A percentile compares a stretch with the other conserved stretches of the same genome.
phyloP scores from a whole-genome alignment of 805 yeast genomes.

The Suhomyces sp. region DNA sequence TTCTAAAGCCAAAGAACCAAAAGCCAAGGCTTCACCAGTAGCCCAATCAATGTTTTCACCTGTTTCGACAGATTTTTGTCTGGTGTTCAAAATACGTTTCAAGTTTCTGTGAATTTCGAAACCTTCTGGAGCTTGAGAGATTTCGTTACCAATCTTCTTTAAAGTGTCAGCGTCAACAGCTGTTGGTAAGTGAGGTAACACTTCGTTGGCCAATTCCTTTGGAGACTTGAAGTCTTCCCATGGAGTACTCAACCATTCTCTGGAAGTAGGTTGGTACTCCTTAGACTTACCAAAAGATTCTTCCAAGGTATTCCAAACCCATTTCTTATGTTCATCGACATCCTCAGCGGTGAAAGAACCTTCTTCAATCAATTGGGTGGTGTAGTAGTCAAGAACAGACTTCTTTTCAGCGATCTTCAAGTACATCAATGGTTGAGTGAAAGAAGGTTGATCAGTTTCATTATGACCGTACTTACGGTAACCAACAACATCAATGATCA shows the following conservation, averaged over 20 bases:
- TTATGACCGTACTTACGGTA: conserved; percentile 99
- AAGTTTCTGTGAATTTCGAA: conserved; percentile 93
- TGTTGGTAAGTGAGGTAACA: conserved; percentile 95
- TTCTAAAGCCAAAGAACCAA: conserved; percentile 86
- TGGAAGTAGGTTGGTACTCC: conserved; percentile 84
- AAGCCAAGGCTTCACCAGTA: conserved; percentile 98
- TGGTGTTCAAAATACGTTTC: conserved; percentile 86
- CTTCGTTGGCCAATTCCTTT: conserved; percentile 91
- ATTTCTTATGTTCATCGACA: conserved; percentile 91
- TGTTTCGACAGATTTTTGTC: conserved; percentile 80
- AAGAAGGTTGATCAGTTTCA: conserved; percentile 98
- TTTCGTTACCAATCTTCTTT: conserved; percentile 73
- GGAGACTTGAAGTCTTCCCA: conserved; percentile 99
- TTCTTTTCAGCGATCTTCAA: conserved; percentile 84
- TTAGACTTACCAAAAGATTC: conserved; percentile 85
- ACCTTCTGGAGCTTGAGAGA: conserved; percentile 81
- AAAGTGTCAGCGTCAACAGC: conserved; percentile 71
- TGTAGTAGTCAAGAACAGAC: conserved; percentile 84
- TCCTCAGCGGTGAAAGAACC: conserved; percentile 88
- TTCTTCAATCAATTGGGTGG: conserved; percentile 75
- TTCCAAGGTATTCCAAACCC: conserved; percentile 96
- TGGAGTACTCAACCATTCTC: conserved; percentile 98
- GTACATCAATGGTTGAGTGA: conserved; percentile 99
- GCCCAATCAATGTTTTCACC: conserved; percentile 99
- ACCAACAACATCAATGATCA: conserved; percentile 94